Conservation (phyloP, 2,329 filamentous ascomycete species). For the Geosmithia flava region DNA sequence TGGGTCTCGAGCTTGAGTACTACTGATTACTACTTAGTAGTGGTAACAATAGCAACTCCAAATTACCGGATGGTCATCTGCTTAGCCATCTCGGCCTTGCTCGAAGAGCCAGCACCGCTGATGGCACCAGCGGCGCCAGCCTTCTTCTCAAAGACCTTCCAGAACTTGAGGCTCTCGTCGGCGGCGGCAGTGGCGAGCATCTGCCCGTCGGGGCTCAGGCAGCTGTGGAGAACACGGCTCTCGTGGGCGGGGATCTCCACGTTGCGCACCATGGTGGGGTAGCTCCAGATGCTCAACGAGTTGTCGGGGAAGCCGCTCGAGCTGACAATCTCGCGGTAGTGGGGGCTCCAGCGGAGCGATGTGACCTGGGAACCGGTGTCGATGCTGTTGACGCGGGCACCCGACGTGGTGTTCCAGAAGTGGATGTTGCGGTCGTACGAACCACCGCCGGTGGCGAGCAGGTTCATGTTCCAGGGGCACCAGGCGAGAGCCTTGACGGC, state of each 20-base stretch:
- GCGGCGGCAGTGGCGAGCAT: constrained; percentile 94
- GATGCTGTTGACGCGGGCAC: constrained; percentile 96
- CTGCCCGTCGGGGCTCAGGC: constrained; percentile 92
- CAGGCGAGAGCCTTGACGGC: constrained; percentile 96
- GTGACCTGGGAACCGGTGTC: constrained; percentile 97
- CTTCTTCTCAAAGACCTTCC: constrained; percentile 99
- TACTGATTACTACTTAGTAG: constrained; percentile 1
- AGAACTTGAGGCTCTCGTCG: constrained; percentile 97
- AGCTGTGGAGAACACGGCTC: constrained; percentile 91
- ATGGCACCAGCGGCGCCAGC: constrained; percentile 56
- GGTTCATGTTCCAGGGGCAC: constrained; percentile 98
- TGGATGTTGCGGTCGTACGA: constrained; percentile 97
- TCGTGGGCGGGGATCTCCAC: constrained; percentile 97
- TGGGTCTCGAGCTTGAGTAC: constrained; percentile 2
- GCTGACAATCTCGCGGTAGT: constrained; percentile 96
- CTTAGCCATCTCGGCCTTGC: constrained; percentile 80
- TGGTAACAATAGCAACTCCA: constrained; percentile 32
- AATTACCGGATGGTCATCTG: constrained; percentile 83
- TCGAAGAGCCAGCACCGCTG: constrained; percentile 53
- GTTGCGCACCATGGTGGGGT: constrained; percentile 92
- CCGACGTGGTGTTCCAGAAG: constrained; percentile 99
- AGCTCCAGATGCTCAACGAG: constrained; percentile 97
- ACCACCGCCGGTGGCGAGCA: constrained; percentile 90
- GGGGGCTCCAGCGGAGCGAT: constrained; percentile 87
- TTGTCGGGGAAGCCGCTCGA: constrained; percentile 99